Evolutionary conservation across 306 rosid genomes (phyloP).

Genomic region (Castanopsis chinensis): DNA sequence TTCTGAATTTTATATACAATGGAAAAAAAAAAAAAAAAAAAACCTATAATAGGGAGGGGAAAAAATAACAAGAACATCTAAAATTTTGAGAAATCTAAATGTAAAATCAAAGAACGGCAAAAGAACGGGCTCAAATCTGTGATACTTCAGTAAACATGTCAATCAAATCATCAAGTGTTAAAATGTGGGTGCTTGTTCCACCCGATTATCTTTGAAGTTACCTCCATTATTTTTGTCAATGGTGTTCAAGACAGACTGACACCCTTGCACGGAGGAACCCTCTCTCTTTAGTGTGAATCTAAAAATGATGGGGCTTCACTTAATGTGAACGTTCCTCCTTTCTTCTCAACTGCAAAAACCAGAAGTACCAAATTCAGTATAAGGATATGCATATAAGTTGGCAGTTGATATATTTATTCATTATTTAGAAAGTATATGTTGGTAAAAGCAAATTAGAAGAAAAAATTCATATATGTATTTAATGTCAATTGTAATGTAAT

Average conservation of each 20-base stretch:
- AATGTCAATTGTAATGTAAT: not conserved
- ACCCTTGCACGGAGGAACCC: not conserved
- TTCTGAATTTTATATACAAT: no score
- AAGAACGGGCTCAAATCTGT: not conserved
- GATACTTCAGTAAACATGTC: not conserved
- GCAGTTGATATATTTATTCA: not conserved
- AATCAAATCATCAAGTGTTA: no score
- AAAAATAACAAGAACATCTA: not conserved
- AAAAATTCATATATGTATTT: no score
- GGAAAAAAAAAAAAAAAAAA: not conserved
- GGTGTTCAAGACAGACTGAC: not conserved
- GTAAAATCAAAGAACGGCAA: not conserved
- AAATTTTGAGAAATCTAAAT: not conserved
- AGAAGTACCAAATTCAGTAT: constrained; percentile 18
- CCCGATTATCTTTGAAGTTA: not conserved
- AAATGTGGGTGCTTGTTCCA: not conserved
- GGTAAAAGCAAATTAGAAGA: not conserved
- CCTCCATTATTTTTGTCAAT: constrained; percentile 18
- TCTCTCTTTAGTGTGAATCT: not conserved
- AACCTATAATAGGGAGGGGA: not conserved
- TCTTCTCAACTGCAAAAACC: constrained; percentile 39
- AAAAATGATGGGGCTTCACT: not conserved
- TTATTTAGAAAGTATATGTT: not conserved
- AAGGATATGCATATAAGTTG: not conserved
- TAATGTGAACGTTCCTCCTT: constrained; percentile 35